Evolutionary conservation across 2,329 filamentous ascomycete genomes (phyloP).

Genomic region (Hymenoscyphus repandus): DNA sequence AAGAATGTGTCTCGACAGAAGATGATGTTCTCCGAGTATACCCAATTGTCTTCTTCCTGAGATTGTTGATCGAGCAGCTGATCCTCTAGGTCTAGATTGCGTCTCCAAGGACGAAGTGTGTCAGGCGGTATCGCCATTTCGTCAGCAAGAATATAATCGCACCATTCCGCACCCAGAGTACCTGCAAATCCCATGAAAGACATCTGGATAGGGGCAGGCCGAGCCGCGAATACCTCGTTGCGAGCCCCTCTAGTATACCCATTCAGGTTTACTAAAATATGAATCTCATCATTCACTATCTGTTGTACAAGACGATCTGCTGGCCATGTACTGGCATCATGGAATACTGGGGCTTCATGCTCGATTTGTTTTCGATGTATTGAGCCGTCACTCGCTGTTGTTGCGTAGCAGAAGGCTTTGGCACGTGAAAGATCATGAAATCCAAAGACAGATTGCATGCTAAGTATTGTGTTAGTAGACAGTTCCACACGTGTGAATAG

Average conservation of each 20-base stretch:
- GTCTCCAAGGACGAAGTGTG: conserved; percentile 74
- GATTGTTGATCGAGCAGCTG: conserved; percentile 58
- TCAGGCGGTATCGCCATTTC: conserved; percentile 76
- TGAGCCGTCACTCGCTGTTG: conserved; percentile 84
- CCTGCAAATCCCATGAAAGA: conserved; percentile 99
- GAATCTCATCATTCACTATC: conserved; percentile 81
- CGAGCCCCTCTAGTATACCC: conserved; percentile 95
- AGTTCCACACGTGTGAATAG: neutral
- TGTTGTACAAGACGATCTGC: conserved; percentile 79
- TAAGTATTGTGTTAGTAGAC: conserved; percentile 24
- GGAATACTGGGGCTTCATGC: conserved; percentile 82
- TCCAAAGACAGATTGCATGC: conserved; percentile 97
- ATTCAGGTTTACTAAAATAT: conserved; percentile 96
- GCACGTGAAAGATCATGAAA: conserved; percentile 71
- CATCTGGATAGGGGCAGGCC: conserved; percentile 95
- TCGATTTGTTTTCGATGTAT: conserved; percentile 90
- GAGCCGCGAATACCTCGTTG: conserved; percentile 94
- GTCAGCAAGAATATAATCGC: conserved; percentile 92
- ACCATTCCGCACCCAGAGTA: conserved; percentile 95
- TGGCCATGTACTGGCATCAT: conserved; percentile 82
- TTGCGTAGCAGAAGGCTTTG: conserved; percentile 91
- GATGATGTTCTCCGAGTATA: conserved; percentile 95
- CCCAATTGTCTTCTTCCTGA: conserved; percentile 67
- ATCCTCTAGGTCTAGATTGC: conserved; percentile 70
- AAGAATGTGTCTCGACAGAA: conserved; percentile 96